phyloP scores from a whole-genome alignment of 23 red algal species.

The Agarophyton chilense region DNA sequence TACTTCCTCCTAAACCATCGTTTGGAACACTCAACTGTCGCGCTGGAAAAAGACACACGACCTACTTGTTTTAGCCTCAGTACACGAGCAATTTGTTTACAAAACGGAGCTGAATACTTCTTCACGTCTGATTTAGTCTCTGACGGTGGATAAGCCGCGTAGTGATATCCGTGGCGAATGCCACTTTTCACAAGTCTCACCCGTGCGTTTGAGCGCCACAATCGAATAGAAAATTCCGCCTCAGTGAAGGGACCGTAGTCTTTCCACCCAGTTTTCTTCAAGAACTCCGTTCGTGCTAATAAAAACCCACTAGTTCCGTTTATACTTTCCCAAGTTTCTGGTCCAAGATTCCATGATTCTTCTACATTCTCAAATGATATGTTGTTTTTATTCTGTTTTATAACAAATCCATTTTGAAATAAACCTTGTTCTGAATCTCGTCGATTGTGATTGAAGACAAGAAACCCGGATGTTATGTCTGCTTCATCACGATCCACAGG shows the following conservation, averaged over 20 bases:
- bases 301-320: not conserved
- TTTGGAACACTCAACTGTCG: not conserved
- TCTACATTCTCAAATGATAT: not conserved
- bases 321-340: not conserved
- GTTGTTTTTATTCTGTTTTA: not conserved
- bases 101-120: not conserved
- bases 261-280: not conserved
- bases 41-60: not conserved
- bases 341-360: not conserved
- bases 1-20: not conserved
- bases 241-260: conserved; percentile 1
- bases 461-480: not conserved
- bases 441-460: conserved; percentile 9
- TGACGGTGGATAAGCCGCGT: not conserved
- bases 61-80: not conserved
- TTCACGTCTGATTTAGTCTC: not conserved
- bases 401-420: not conserved
- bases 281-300: not conserved
- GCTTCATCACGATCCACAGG: not conserved
- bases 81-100: not conserved
- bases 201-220: not conserved
- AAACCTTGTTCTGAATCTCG: not conserved
- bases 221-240: not conserved
- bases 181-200: conserved; percentile 6
- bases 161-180: conserved; percentile 22